Percentiles rank a stretch among this genome's conserved stretches.
These are phyloP conservation scores for Acrodontium crateriforme DNA, from an alignment of 2,329 filamentous ascomycete species.

Conservation along the genomic window DNA sequence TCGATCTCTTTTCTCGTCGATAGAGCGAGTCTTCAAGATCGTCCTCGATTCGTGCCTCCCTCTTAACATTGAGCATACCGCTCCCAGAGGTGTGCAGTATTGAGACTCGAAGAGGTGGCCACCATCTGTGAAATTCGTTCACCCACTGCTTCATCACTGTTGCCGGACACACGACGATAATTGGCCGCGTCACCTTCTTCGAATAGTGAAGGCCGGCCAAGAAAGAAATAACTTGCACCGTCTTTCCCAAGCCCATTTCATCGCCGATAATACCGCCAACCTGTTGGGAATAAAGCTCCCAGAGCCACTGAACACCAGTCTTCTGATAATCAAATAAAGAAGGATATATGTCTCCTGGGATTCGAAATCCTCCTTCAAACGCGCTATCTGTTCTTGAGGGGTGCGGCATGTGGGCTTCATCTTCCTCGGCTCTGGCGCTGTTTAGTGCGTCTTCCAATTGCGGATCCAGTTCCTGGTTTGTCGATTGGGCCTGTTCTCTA, in stretches of 20 bases:
- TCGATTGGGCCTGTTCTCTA: no score
- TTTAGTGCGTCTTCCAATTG: conserved; percentile 4
- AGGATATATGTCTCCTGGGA: conserved; percentile 87
- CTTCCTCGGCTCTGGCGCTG: conserved; percentile 3
- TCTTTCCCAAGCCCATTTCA: conserved; percentile 98
- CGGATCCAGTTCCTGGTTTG: conserved; percentile 6
- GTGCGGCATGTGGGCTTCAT: conserved; percentile 75
- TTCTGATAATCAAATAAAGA: conserved; percentile 95
- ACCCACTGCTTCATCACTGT: conserved; percentile 97
- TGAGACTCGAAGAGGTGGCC: conserved; percentile 93
- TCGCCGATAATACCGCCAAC: conserved; percentile 93
- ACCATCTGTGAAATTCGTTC: conserved; percentile 96
- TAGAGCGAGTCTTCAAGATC: conserved; percentile 41
- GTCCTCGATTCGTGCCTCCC: conserved; percentile 48
- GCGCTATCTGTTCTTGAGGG: conserved; percentile 65
- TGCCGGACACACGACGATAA: conserved; percentile 84
- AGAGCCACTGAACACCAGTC: conserved; percentile 91
- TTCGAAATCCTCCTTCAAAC: conserved; percentile 59
- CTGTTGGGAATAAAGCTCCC: conserved; percentile 76
- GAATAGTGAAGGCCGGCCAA: conserved; percentile 87
- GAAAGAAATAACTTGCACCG: conserved; percentile 67
- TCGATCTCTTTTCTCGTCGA: conserved; percentile 18
- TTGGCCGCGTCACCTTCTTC: conserved; percentile 65
- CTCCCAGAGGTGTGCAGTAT: conserved; percentile 92
- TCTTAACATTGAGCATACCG: conserved; percentile 74